These are phyloP conservation scores for Colletotrichum orchidophilum DNA, from an alignment of 2,329 filamentous ascomycete species.

Conservation along the genomic window DNA sequence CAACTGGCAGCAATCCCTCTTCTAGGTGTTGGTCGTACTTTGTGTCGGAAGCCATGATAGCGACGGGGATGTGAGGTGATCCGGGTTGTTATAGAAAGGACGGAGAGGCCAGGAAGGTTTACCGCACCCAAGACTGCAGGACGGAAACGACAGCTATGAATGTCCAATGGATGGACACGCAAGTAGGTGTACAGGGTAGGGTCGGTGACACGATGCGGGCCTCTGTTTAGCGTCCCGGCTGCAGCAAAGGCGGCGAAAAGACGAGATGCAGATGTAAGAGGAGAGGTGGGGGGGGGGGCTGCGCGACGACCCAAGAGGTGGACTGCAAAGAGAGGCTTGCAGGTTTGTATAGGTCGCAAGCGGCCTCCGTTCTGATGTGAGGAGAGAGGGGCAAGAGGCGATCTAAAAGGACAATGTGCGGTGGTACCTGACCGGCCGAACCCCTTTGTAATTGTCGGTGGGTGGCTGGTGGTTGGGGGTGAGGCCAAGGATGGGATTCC, in stretches of 20 bases:
- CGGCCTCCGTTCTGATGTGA: slow-evolving; percentile 15
- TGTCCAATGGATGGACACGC: slow-evolving; percentile 11
- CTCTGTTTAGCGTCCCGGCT: slow-evolving; percentile 28
- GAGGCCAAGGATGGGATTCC: slow-evolving; percentile 22
- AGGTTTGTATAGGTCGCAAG: slow-evolving; percentile 24
- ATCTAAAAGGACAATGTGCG: slow-evolving; percentile 16
- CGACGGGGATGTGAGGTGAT: slow-evolving; percentile 39
- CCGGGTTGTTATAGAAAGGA: slow-evolving; percentile 42
- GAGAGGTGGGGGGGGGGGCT: slow-evolving; percentile 2
- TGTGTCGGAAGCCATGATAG: slow-evolving; percentile 32
- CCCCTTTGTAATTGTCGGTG: slow-evolving; percentile 11
- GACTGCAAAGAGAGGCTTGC: slow-evolving; percentile 17
- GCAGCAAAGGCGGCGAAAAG: slow-evolving; percentile 26
- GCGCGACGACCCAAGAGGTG: slow-evolving; percentile 15
- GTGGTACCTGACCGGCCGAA: slow-evolving; percentile 28
- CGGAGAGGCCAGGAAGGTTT: slow-evolving; percentile 38
- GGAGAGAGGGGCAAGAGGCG: slow-evolving; percentile 24
- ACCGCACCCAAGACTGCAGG: slow-evolving; percentile 18
- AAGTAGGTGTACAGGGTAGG: slow-evolving; percentile 18
- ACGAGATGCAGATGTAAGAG: slow-evolving; percentile 21
- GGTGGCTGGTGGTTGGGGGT: slow-evolving; percentile 25
- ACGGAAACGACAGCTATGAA: slow-evolving; percentile 16
- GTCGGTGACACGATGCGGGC: slow-evolving; percentile 23
- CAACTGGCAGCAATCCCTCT: slow-evolving; percentile 35
- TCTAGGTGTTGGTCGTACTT: slow-evolving; percentile 34